Evolutionary conservation across 2,329 filamentous ascomycete species (phyloP).

Genomic region (Rutstroemia sp.): DNA sequence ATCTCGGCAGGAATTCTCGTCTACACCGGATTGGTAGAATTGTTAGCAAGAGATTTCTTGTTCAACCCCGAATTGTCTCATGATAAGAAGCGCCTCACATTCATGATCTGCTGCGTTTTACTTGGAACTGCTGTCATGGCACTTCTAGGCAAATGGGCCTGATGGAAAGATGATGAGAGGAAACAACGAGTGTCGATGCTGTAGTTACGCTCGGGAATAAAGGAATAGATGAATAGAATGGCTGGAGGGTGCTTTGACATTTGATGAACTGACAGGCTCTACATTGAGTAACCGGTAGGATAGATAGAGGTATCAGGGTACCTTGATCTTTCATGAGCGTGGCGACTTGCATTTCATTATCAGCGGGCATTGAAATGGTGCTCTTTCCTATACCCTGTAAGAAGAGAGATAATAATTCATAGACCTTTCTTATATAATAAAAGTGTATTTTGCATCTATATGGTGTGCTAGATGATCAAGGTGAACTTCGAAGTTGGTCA

Average conservation of each 20-base stretch:
- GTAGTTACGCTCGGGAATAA: background rate
- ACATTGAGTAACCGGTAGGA: too few species aligned
- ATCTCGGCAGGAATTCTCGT: slow-evolving; percentile 42
- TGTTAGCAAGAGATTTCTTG: slow-evolving; percentile 42
- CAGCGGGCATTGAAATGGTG: background rate
- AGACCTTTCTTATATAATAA: background rate
- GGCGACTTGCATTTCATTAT: background rate
- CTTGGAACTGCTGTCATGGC: slow-evolving; percentile 40
- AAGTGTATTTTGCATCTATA: too few species aligned
- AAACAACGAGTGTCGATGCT: background rate
- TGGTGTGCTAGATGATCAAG: too few species aligned
- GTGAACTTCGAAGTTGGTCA: too few species aligned
- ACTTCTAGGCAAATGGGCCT: slow-evolving; percentile 43
- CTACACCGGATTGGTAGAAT: slow-evolving; percentile 42
- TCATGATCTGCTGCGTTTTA: slow-evolving; percentile 36
- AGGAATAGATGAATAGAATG: background rate
- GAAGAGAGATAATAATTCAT: background rate
- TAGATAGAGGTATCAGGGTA: too few species aligned
- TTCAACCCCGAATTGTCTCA: slow-evolving; percentile 39
- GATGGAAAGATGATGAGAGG: background rate
- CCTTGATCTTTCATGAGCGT: background rate
- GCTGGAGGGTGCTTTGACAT: background rate
- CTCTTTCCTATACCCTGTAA: background rate
- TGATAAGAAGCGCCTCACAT: slow-evolving; percentile 31
- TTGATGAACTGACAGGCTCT: background rate